Base-by-base conservation (phyloP, 2,329 filamentous ascomycete genomes). In the Talaromyces sp. region DNA sequence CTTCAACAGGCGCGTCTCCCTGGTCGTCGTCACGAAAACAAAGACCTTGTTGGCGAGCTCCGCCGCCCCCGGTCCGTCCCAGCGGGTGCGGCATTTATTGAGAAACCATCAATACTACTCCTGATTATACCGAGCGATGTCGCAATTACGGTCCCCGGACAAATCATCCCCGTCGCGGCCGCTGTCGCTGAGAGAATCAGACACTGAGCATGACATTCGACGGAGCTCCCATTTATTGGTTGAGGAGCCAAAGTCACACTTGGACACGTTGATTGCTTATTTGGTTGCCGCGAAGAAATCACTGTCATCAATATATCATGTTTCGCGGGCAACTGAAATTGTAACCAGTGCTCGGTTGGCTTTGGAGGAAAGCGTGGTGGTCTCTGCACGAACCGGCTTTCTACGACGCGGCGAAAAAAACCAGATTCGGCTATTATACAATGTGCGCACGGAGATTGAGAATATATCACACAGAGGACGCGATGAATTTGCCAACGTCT, bases 281-380 rank as follows among this genome's bases (percentile, higher is more conserved):
- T 88, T 97, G 39, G 86, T 97, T 47, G 88, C 89, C 32, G 90
- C 93, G 9, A 97, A 97, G 73, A 87, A 91, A 52, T 93, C 93
- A 1, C 84, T 98, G 4, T 90, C 90, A 17, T 92, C 92, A 11
- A 92, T 96, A 73, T 86, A 83, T 49, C 87, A 90, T 63, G 91
- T 97, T 57, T 88, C 91, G 72, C 90, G 91, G 63, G 93, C 92
- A 66, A 93, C 95, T 71, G 90, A 96, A 70, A 87, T 97, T 60
- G 89, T 95, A 52, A 91, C 86, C 22, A 81, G 85, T 15, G 91
- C 92, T 4, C 88, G 92, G 36, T 80, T 83, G 33, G 85, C 91
- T 36, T 82, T 96, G 65, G 91, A 96, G 71, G 89, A 95, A 67
- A 88, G 88, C 55, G 88, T 91, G 58, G 82, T 93, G 10, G 82